Conservation (phyloP, 2,329 filamentous ascomycete species). For the Hysterium pulicare region DNA sequence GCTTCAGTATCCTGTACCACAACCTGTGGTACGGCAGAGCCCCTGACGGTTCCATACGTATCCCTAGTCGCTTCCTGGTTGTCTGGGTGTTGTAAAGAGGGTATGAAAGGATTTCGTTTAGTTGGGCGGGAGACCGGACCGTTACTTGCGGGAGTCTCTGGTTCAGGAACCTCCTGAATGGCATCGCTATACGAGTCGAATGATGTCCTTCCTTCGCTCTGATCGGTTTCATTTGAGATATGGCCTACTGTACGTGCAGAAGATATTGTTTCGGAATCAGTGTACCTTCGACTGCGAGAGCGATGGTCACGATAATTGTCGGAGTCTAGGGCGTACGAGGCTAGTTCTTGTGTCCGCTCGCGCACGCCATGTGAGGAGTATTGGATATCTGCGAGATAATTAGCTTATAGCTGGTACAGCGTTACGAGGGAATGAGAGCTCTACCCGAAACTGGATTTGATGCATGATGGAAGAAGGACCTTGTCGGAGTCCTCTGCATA, state of each 20-base stretch:
- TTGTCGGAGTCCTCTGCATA: constrained; percentile 52
- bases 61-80: too few species aligned
- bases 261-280: constrained; percentile 20
- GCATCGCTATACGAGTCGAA: constrained; percentile 45
- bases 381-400: constrained; percentile 58
- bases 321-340: constrained; percentile 66
- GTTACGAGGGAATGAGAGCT: neutral
- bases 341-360: constrained; percentile 82
- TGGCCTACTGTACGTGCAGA: constrained; percentile 11
- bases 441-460: constrained; percentile 56
- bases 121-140: constrained; percentile 16
- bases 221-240: constrained; percentile 13
- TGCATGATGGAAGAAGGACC: constrained; percentile 65
- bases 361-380: constrained; percentile 74
- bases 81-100: constrained; percentile 6
- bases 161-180: constrained; percentile 62
- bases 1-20: constrained; percentile 27
- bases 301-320: constrained; percentile 27
- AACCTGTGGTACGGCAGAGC: constrained; percentile 19
- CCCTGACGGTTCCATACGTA: too few species aligned
- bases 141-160: constrained; percentile 47
- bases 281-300: constrained; percentile 21
- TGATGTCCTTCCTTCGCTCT: constrained; percentile 22
- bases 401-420: neutral
- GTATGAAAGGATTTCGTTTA: constrained; percentile 25